Conservation (phyloP, 2,329 filamentous ascomycete species). For the Penicillium frequentans region DNA sequence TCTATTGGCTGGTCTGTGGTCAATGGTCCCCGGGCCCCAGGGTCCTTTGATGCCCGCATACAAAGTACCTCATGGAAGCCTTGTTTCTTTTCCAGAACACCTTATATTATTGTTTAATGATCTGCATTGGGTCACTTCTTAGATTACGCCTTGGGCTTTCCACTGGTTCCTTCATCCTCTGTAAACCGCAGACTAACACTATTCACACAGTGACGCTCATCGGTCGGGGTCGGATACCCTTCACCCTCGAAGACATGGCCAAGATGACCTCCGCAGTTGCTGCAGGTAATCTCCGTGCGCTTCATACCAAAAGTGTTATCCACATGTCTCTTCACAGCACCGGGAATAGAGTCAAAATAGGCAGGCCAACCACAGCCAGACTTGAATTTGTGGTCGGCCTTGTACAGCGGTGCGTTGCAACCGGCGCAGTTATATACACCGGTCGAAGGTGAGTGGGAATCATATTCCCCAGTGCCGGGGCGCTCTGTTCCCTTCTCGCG, state of each 20-base stretch:
- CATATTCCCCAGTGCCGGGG: constrained; percentile 76
- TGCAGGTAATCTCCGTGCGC: constrained; percentile 90
- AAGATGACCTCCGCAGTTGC: constrained; percentile 88
- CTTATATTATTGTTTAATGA: neutral
- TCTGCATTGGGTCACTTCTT: constrained; percentile 7
- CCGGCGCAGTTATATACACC: constrained; percentile 88
- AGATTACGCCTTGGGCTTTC: constrained; percentile 31
- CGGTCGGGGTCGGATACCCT: constrained; percentile 78
- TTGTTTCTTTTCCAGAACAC: constrained; percentile 4
- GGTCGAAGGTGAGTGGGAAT: constrained; percentile 75
- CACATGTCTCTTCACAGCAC: constrained; percentile 78
- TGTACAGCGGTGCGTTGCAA: constrained; percentile 87
- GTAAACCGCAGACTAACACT: constrained; percentile 85
- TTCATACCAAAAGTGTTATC: constrained; percentile 78
- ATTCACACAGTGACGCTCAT: constrained; percentile 97
- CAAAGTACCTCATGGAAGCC: neutral
- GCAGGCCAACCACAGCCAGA: constrained; percentile 97
- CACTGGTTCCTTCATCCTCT: constrained; percentile 52
- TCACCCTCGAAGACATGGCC: constrained; percentile 93
- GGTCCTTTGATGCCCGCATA: neutral
- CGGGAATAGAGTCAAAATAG: constrained; percentile 93
- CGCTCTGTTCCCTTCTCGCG: constrained; percentile 89
- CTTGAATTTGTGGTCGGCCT: constrained; percentile 90
- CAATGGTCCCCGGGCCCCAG: neutral
- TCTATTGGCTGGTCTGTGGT: neutral